A percentile compares a stretch with the other conserved stretches of the same genome.
Evolutionary conservation across 345 rosid genomes (phyloP).

Genomic region (Linum usitatissimum): DNA sequence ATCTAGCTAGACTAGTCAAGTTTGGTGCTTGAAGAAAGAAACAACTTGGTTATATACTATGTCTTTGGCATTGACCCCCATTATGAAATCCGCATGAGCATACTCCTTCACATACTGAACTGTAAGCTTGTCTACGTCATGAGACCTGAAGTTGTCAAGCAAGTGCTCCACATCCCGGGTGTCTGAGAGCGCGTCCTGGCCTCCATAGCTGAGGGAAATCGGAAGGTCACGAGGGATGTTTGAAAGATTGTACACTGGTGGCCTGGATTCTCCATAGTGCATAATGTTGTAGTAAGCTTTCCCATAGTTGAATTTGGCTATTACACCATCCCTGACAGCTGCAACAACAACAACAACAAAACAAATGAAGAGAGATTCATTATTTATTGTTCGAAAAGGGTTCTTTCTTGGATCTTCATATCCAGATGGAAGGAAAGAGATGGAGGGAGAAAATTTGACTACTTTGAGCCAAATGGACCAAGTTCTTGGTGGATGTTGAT

Average conservation of each 20-base stretch:
- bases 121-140: constrained; percentile 45
- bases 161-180: constrained; percentile 46
- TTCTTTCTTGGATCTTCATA: too few relatives aligned
- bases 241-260: constrained; percentile 68
- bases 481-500: constrained; percentile 8
- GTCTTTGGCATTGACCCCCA: constrained; percentile 78
- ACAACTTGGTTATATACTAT: constrained; percentile 50
- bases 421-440: too few relatives aligned
- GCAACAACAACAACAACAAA: constrained; percentile 14
- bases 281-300: constrained; percentile 29
- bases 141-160: constrained; percentile 53
- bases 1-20: background rate
- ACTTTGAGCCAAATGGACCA: constrained; percentile 9
- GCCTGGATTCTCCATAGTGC: constrained; percentile 49
- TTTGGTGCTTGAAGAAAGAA: constrained; percentile 45
- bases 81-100: constrained; percentile 82
- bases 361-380: background rate
- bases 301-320: constrained; percentile 73
- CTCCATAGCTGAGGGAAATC: constrained; percentile 68
- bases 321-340: constrained; percentile 52
- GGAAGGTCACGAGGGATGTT: constrained; percentile 62
- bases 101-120: constrained; percentile 55
- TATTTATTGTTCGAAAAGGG: too few relatives aligned
- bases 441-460: too few relatives aligned
- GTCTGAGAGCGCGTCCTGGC: constrained; percentile 56